Evolutionary conservation across 108 stramenopile species (phyloP).

Genomic region (Mayamaea pseudoterrestris): DNA sequence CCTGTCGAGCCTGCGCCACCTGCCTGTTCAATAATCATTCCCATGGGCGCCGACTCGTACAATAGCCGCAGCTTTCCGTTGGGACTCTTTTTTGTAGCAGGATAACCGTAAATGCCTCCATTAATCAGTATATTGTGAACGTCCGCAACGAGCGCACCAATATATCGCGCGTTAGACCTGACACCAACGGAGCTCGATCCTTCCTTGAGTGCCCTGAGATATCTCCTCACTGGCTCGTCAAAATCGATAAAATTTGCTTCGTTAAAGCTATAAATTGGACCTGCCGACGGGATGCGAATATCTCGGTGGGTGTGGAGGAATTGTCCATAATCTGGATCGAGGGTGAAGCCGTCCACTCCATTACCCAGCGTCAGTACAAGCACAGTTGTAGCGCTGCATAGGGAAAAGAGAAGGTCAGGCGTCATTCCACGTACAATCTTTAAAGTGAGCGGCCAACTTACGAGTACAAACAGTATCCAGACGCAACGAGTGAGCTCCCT

Average conservation of each 20-base stretch:
- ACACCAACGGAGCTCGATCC: conserved; percentile 18
- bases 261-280: conserved; percentile 91
- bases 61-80: conserved; percentile 81
- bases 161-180: conserved; percentile 70
- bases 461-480: conserved; percentile 97
- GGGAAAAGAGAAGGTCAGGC: background rate
- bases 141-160: conserved; percentile 97
- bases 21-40: conserved; percentile 96
- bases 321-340: conserved; percentile 88
- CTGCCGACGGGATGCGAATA: conserved; percentile 82
- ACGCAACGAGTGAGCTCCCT: conserved; percentile 79
- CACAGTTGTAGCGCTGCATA: conserved; percentile 82
- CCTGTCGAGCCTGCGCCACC: conserved; percentile 94
- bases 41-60: conserved; percentile 95
- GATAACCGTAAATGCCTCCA: conserved; percentile 98
- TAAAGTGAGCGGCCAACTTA: conserved; percentile 8
- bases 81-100: conserved; percentile 70
- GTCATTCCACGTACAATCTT: background rate
- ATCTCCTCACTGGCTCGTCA: conserved; percentile 55
- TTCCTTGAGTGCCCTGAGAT: conserved; percentile 50
- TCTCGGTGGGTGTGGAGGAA: conserved; percentile 91
- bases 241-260: conserved; percentile 91
- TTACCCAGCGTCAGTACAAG: conserved; percentile 86
- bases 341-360: conserved; percentile 96
- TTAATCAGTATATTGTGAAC: conserved; percentile 98